Conservation (phyloP, 202 grass and related monocot genomes). For the Cymbopogon flexuosus region DNA sequence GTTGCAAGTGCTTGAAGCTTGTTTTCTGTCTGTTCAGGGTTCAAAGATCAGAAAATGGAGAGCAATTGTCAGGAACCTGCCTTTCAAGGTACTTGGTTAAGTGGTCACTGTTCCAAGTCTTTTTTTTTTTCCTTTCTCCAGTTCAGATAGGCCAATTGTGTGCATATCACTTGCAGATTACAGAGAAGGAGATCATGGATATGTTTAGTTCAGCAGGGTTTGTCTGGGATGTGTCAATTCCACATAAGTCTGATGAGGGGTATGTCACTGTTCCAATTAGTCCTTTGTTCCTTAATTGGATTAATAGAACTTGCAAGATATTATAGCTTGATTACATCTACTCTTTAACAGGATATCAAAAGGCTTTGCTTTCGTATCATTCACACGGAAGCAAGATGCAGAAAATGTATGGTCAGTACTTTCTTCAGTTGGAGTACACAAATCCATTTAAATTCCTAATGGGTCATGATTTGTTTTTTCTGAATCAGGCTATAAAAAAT, state of each 20-base stretch:
- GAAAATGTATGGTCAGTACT: constrained; percentile 73
- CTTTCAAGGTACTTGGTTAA: constrained; percentile 75
- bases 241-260: constrained; percentile 65
- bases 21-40: constrained; percentile 51
- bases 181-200: constrained; percentile 63
- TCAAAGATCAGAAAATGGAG: constrained; percentile 91
- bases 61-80: constrained; percentile 89
- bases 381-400: constrained; percentile 88
- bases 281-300: constrained; percentile 5
- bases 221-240: constrained; percentile 94
- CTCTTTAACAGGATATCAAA: constrained; percentile 71
- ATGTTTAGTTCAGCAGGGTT: constrained; percentile 66
- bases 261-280: constrained; percentile 31
- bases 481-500: constrained; percentile 83
- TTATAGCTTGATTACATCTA: constrained; percentile 21
- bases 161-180: constrained; percentile 52
- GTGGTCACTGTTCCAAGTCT: background rate
- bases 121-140: background rate
- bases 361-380: constrained; percentile 98
- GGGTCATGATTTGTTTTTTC: constrained; percentile 16
- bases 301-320: constrained; percentile 27
- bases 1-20: constrained; percentile 29
- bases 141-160: constrained; percentile 18
- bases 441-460: constrained; percentile 31
- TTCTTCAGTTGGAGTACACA: constrained; percentile 24